Base-by-base conservation (phyloP, 2,329 filamentous ascomycete genomes). In the Polychaeton citri region DNA sequence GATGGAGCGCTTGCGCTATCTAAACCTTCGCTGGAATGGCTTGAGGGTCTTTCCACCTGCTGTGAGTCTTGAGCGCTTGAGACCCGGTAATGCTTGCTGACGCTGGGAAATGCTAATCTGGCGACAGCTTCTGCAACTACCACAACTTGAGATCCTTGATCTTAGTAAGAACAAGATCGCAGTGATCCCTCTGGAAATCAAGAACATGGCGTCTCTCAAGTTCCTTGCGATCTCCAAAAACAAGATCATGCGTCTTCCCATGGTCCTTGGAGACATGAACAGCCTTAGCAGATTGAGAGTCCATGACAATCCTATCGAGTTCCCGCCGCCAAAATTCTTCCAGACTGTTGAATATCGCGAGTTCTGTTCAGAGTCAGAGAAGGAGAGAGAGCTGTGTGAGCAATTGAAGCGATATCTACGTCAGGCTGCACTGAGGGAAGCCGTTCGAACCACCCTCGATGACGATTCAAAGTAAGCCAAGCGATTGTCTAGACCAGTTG, bases 181-280 rank as follows among this genome's bases (percentile, higher is more conserved):
- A 33, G 65, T 72, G 7, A 70, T 96, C 2, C 86, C 88, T 0
- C 74, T 79, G 32, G 81, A 87, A 36, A 82, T 95, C 42, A 74
- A 73, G 41, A 84, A 78, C 52, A 67, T 96, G 50, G 79, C 78
- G 4, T 93, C 84, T 2, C 65, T 96, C 44, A 92, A 93, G 53
- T 87, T 95, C 12, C 68, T 96, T 37, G 87, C 86, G 2, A 72
- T 95, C 21, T 81, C 83, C 47, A 83, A 82, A 53, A 95, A 95
- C 56, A 75, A 80, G 40, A 84, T 96, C 48, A 78, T 84, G 44
- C 79, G 87, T 47, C 65, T 96, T 13, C 88, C 88, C 2, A 63
- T 82, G 5, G 87, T 83, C 45, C 63, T 96, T 16, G 85, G 83
- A 37, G 86, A 94, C 44, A 93, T 95, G 81, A 78, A 72, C 38